These are phyloP conservation scores for Teunomyces tritomae DNA, from an alignment of 805 yeast genomes.

Conservation along the genomic window DNA sequence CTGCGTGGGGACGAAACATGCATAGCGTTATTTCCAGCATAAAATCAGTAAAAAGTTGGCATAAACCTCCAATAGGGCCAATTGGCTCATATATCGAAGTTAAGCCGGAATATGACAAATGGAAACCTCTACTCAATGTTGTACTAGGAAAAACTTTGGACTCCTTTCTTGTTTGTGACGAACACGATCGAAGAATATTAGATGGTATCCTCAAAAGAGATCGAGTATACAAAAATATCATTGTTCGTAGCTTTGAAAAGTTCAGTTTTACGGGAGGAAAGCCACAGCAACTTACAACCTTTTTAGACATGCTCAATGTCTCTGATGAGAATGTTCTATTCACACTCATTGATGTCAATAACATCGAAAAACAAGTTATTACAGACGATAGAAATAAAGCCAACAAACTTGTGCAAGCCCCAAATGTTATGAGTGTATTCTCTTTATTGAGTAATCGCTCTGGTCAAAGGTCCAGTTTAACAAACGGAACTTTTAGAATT, in stretches of 20 bases:
- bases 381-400: conserved; percentile 53
- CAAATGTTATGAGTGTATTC: conserved; percentile 42
- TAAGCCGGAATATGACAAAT: conserved; percentile 50
- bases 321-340: conserved; percentile 54
- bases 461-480: conserved; percentile 38
- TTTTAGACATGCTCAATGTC: conserved; percentile 62
- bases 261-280: conserved; percentile 50
- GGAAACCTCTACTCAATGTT: conserved; percentile 62
- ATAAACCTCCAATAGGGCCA: conserved; percentile 72
- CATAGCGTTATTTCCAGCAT: conserved; percentile 42
- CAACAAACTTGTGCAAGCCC: conserved; percentile 30
- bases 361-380: conserved; percentile 58
- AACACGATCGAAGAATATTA: conserved; percentile 50
- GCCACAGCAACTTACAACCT: conserved; percentile 42
- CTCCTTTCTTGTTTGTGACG: conserved; percentile 66
- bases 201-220: conserved; percentile 28
- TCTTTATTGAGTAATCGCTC: conserved; percentile 46
- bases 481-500: conserved; percentile 44
- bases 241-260: conserved; percentile 53
- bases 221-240: conserved; percentile 36
- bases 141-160: conserved; percentile 48
- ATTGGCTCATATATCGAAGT: conserved; percentile 62
- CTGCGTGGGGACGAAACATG: conserved; percentile 53
- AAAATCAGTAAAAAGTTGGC: conserved; percentile 31
- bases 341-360: conserved; percentile 60